Conservation (phyloP, 352 stramenopile species). For the Phytophthora vignae region DNA sequence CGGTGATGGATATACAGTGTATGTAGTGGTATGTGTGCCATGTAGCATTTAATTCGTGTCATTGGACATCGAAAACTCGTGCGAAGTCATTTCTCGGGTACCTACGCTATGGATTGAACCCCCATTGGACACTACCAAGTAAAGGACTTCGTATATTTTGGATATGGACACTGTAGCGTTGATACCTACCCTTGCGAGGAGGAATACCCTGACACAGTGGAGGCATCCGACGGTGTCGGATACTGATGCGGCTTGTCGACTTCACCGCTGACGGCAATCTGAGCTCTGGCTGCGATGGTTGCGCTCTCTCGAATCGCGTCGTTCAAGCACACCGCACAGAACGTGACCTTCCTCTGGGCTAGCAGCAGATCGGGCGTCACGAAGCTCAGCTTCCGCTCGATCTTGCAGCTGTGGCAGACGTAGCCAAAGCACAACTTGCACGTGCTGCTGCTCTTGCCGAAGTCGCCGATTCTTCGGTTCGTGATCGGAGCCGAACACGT, state of each 20-base stretch:
- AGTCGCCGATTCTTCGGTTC: conserved; percentile 27
- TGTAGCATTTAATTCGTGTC: neutral
- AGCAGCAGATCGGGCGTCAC: conserved; percentile 42
- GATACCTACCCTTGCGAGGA: conserved; percentile 11
- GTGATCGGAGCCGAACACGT: conserved; percentile 32
- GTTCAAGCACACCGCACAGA: conserved; percentile 46
- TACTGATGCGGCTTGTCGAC: conserved; percentile 16
- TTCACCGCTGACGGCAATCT: conserved; percentile 25
- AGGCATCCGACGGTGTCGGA: conserved; percentile 18
- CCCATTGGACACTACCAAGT: too few relatives aligned
- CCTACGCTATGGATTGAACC: neutral
- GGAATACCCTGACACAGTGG: conserved; percentile 27
- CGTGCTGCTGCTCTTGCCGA: conserved; percentile 40
- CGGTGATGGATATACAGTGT: neutral
- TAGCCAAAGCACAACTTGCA: conserved; percentile 49
- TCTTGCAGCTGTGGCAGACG: conserved; percentile 43
- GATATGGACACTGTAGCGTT: neutral
- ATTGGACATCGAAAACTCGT: neutral
- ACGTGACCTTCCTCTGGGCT: conserved; percentile 39
- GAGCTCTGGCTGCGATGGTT: conserved; percentile 23
- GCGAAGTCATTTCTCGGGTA: neutral
- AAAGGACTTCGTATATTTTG: neutral
- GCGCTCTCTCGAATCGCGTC: conserved; percentile 37
- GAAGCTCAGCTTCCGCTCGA: conserved; percentile 46
- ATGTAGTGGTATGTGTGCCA: neutral